Base-by-base conservation (phyloP, 1,139 yeast species). In the Blastobotrys capitulatus region DNA sequence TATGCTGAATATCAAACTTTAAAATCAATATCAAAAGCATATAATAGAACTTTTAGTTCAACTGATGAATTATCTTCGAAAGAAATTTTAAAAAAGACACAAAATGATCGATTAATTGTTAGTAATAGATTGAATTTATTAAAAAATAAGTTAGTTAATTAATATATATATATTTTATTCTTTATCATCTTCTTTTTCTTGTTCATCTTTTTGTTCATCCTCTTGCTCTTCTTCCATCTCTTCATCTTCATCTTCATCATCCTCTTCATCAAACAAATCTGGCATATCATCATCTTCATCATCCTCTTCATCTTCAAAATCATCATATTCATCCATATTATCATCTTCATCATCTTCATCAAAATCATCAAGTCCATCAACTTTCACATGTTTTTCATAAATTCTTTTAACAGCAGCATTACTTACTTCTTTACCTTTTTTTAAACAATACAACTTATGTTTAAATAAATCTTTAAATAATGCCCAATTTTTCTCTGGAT, bases 381-480 rank as follows among this genome's bases (percentile, higher is more conserved):
- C 42, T 51, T 16, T 38, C 53, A 22, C 18, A 52, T 50, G 29
- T 56, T 47, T 22, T 57, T 8, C 52, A 52, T 6, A 3, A 15
- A 43, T 55, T 29, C 49, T 58, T 25, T 47, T 57, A 19, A 52
- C 53, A 64, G 6, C 57, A 64, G 7, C 57, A 63, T 13, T 48
- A 66, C 7, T 19, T 4, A 22, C 13, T 22, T 16, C 18, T 12
- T 15, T 38, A n/a, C 62, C 69, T 4, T 51, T 63, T 29, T 57
- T 68, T 20, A 52, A 55, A 55, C 58, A 60, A 60, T 54, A 56
- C 57, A 73, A 57, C 64, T 90, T 90, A 60, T 84, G 85, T 56
- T 90, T 76, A 52, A 89, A 75, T 16, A 89, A 75, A 48, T 80
- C 72, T 58, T 97, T 75, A 5, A 89, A 68, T 31, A 82, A 78